Base-by-base conservation (phyloP, 2,329 filamentous ascomycete genomes). In the Dendrostoma leiphaemia region DNA sequence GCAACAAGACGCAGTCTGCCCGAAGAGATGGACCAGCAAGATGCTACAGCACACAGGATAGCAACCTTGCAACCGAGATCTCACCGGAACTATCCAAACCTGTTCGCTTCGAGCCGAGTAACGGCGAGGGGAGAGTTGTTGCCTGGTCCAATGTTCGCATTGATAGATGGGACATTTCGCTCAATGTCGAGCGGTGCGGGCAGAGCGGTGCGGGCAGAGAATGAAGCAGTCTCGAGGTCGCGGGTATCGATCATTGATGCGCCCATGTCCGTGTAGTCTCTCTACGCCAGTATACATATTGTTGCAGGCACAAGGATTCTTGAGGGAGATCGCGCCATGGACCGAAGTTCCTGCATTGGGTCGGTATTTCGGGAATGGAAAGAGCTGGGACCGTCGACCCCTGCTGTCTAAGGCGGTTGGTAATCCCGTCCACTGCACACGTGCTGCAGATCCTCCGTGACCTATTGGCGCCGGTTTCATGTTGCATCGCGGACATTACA, bases 361-460 rank as follows among this genome's bases (percentile, higher is more conserved):
- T 43, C 47, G 47, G 51, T 38, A 50, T 37, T 54, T 51, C 55
- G 51, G 55, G 51, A 57, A 12, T 17, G 29, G 38, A 56, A 19
- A 51, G 53, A 37, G 53, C 51, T 49, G 50, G 50, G 46, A 48
- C 34, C 38, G 45, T 40, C 34, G 24, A 48, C 34, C 55, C 55
- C 53, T 51, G 54, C 29, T 35, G 21, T 10, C 44, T 28, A 26
- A 31, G 41, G 46, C 51, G 48, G 47, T 35, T 46, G 24, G 26
- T 21, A 41, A 31, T 48, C 40, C 46, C 47, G 41, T 35, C 41
- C 41, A 48, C 41, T 31, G 24, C n/a, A n/a, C n/a, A n/a, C n/a
- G n/a, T n/a, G n/a, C 23, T 44, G 24, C 43, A 23, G 13, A 41
- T 51, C 35, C 35, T n/a, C 23, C 19, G 17, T 21, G 24, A n/a